These are phyloP conservation scores for Juglanconis juglandina DNA, from an alignment of 2,329 filamentous ascomycete genomes.

Conservation along the genomic window DNA sequence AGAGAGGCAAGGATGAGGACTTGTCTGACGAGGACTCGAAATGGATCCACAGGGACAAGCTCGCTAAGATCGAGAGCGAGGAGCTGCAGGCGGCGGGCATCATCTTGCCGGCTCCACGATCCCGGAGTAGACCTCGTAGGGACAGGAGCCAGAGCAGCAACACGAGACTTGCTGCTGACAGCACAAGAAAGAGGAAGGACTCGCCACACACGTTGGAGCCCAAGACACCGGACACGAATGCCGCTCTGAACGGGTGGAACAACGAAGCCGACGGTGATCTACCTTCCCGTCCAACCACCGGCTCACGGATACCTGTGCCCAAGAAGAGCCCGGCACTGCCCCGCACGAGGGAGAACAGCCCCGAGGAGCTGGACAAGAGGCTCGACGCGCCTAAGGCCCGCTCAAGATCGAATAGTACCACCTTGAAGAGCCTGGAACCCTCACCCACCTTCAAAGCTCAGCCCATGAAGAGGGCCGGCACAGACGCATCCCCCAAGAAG, in stretches of 20 bases:
- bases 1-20: constrained; percentile 26
- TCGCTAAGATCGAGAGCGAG: constrained; percentile 75
- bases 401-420: constrained; percentile 61
- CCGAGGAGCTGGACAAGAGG: constrained; percentile 53
- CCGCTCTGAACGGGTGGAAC: constrained; percentile 58
- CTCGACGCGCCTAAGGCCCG: constrained; percentile 60
- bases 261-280: constrained; percentile 59
- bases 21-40: constrained; percentile 59
- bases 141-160: constrained; percentile 39
- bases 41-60: constrained; percentile 84
- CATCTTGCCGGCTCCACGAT: constrained; percentile 51
- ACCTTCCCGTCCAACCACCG: constrained; percentile 54
- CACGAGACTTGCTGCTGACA: constrained; percentile 30
- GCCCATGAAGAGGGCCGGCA: constrained; percentile 38
- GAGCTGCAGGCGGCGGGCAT: constrained; percentile 79
- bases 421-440: constrained; percentile 56
- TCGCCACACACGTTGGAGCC: constrained; percentile 36
- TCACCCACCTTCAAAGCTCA: constrained; percentile 28
- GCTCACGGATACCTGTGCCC: constrained; percentile 82
- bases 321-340: constrained; percentile 77
- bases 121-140: constrained; percentile 44
- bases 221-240: constrained; percentile 36
- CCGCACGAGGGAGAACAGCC: constrained; percentile 54
- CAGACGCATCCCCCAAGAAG: constrained; percentile 57
- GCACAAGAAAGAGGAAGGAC: constrained; percentile 42